Percentiles rank a stretch among this genome's conserved stretches.
Conservation (phyloP, 106 monocot genomes). For the Hemerocallis citrina region DNA sequence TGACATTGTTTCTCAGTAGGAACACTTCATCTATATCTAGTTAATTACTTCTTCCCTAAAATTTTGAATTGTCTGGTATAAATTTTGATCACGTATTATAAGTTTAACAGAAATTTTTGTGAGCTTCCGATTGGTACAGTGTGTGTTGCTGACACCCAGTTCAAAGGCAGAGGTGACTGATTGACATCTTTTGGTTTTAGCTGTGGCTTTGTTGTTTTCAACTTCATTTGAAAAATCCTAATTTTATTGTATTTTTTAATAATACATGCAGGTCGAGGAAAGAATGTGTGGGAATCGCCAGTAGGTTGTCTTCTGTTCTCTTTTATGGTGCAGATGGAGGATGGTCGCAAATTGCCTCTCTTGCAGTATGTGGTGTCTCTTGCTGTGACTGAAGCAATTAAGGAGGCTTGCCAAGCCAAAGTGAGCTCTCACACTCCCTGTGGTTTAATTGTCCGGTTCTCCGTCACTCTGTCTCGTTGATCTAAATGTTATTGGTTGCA, state of each 20-base stretch:
- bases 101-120: conserved; percentile 52
- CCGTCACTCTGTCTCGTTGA: too few species aligned
- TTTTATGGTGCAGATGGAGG: conserved; percentile 78
- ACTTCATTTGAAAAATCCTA: conserved; percentile 1
- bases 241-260: conserved; percentile 1
- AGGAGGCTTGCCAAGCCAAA: conserved; percentile 42
- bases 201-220: not conserved
- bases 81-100: not conserved
- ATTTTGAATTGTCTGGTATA: not conserved
- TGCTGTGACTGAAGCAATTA: conserved; percentile 72
- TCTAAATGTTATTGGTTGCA: conserved; percentile 26
- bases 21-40: not conserved
- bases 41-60: not conserved
- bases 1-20: conserved; percentile 61
- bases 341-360: conserved; percentile 79
- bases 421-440: conserved; percentile 38
- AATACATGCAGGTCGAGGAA: conserved; percentile 46
- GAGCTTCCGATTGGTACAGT: conserved; percentile 48
- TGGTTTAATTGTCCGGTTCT: too few species aligned
- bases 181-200: not conserved
- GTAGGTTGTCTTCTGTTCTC: conserved; percentile 85
- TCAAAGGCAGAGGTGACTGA: conserved; percentile 64
- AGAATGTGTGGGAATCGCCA: conserved; percentile 93
- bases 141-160: conserved; percentile 54
- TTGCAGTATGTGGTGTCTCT: conserved; percentile 89